Base-by-base conservation (phyloP, 2,329 filamentous ascomycete genomes). In the Helotiales sp. region DNA sequence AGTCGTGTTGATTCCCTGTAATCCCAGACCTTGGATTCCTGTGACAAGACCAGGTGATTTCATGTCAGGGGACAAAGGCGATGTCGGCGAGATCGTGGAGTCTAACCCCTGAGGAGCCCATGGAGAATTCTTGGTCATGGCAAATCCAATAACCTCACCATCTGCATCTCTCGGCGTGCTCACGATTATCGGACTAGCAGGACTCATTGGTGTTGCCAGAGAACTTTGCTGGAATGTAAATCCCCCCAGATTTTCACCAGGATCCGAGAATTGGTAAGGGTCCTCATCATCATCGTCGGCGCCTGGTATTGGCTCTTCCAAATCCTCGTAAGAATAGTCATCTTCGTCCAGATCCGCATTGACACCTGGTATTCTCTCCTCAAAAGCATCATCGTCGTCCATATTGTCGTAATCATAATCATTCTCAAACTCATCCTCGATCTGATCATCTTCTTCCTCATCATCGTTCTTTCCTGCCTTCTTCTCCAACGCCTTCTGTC, bases 341-440 rank as follows among this genome's bases (percentile, higher is more conserved):
- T 75, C 74, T 2, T 75, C 73, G 1, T 75, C 74, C 22, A 70
- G 79, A 66, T 85, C 83, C 22, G 79, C 81, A 76, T 87, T 80
- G 24, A 84, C 79, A 3, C 85, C 86, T 0, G 89, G 89, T 30
- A 91, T 91, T n/a, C 82, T 82, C 77, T 91, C 89, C 71, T 92
- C 89, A 2, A 88, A 79, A 0, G 85, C 88, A 70, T 87, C 89
- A 60, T 89, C 87, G 30, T 89, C 86, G 80, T 89, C 86, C 13
- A 84, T 85, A 64, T 89, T 86, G 70, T 88, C 86, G 32, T 87
- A 87, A 70, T 89, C 86, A 72, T 87, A 87, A 61, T 89, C 87
- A 70, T 89, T 87, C 59, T 84, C 83, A 76, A 83, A 80, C 57
- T 80, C 80, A 65, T 82, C 80, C 71, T 76, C 83, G 78, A 61